These are phyloP conservation scores for Jackrogersella minutella DNA, from an alignment of 495 filamentous ascomycete species.

Conservation along the genomic window DNA sequence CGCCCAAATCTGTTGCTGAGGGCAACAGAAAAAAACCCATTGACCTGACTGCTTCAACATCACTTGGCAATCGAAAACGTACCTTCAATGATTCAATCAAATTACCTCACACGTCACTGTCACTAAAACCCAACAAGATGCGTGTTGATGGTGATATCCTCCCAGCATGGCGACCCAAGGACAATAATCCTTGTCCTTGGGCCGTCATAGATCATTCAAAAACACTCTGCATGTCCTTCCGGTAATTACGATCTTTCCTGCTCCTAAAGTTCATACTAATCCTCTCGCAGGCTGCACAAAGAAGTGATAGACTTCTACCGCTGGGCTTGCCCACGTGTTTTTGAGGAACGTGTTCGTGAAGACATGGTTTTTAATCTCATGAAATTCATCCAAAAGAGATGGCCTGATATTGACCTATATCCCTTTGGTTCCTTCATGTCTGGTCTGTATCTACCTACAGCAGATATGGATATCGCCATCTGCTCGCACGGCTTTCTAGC, in stretches of 20 bases:
- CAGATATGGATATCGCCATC: slow-evolving; percentile 93
- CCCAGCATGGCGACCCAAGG: slow-evolving; percentile 62
- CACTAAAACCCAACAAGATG: slow-evolving; percentile 56
- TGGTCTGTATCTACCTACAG: slow-evolving; percentile 87
- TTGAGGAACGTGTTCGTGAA: slow-evolving; percentile 76
- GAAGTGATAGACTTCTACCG: slow-evolving; percentile 90
- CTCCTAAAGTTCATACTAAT: slow-evolving; percentile 11
- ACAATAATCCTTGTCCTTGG: slow-evolving; percentile 68
- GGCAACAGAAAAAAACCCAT: slow-evolving; percentile 19
- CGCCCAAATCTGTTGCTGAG: background rate
- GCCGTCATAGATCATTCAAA: slow-evolving; percentile 57
- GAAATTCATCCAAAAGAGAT: slow-evolving; percentile 58
- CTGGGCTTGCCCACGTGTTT: slow-evolving; percentile 77
- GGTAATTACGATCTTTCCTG: slow-evolving; percentile 52
- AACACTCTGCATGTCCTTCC: slow-evolving; percentile 53
- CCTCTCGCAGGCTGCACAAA: slow-evolving; percentile 71
- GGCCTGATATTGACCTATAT: slow-evolving; percentile 65
- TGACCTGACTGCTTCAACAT: slow-evolving; percentile 40
- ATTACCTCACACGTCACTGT: slow-evolving; percentile 51
- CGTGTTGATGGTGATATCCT: slow-evolving; percentile 59
- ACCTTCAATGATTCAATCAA: slow-evolving; percentile 75
- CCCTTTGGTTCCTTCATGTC: slow-evolving; percentile 92
- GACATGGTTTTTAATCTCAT: slow-evolving; percentile 72
- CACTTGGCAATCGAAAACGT: slow-evolving; percentile 67
- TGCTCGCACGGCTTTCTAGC: slow-evolving; percentile 69